Base-by-base conservation (phyloP, 2,329 filamentous ascomycete genomes). In the Fusarium protoensiforme region DNA sequence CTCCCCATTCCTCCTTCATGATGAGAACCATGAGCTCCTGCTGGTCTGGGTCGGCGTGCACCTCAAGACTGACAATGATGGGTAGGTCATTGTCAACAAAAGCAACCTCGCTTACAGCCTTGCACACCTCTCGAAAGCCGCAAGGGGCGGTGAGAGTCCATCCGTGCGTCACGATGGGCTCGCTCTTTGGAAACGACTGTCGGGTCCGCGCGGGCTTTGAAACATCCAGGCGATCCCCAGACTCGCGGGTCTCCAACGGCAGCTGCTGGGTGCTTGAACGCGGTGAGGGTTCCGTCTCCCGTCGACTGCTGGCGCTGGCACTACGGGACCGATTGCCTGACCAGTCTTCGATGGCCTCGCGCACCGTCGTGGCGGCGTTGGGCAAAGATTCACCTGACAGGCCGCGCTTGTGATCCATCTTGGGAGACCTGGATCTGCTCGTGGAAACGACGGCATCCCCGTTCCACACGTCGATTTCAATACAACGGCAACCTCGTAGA, bases 401-500 rank as follows among this genome's bases (percentile, higher is more conserved):
- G 48, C 84, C 84, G 36, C 85, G 84, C 64, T 82, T 83, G 72
- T 90, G 88, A 8, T 84, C 82, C 11, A 77, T 77, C 65, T 81
- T 82, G 18, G 83, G 81, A 1, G 84, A 83, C 54, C 81, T 85
- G 31, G 83, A 81, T 24, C 79, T 71, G 41, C 67, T 75, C 7
- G 80, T 81, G 7, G 79, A 81, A 5, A 82, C 79, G 48, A 81
- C 81, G 20, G 85, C 81, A 70, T 89, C 85, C 14, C 94, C 94
- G 81, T 98, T 94, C 93, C 95, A 98, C 4, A 98, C 94, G 79
- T 98, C 96, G 64, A 98, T 96, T 81, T 98, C 95, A 54, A 98
- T 94, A 78, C 95, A 98, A 69, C 95, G 91, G 78, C 95, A 97
- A 56, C 94, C 93, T 60, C 91, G 88, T 38, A 89, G 86, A 14